phyloP scores from a whole-genome alignment of 2,329 filamentous ascomycete genomes.

The Huntiella savannae region DNA sequence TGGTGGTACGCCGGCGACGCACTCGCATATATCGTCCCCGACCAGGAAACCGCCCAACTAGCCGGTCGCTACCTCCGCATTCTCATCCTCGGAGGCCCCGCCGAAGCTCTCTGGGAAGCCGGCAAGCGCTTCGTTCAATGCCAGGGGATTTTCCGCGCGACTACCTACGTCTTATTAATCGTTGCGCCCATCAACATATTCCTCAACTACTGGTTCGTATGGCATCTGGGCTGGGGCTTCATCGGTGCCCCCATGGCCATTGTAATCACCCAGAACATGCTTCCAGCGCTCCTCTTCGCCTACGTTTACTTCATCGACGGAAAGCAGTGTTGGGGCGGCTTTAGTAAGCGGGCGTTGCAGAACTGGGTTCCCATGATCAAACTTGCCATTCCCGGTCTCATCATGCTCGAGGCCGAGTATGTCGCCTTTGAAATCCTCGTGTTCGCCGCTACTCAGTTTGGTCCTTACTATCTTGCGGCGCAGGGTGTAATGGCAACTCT shows the following conservation, averaged over 20 bases:
- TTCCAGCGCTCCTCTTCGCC: constrained; percentile 57
- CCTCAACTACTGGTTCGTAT: constrained; percentile 63
- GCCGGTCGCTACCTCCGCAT: constrained; percentile 57
- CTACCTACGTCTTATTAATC: constrained; percentile 56
- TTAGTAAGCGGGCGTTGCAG: constrained; percentile 46
- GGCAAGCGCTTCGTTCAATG: constrained; percentile 69
- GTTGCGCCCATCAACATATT: constrained; percentile 61
- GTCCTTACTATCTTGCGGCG: constrained; percentile 62
- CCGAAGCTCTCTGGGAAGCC: constrained; percentile 57
- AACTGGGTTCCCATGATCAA: constrained; percentile 70
- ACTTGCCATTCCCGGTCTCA: constrained; percentile 69
- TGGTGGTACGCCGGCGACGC: constrained; percentile 53
- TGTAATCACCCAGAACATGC: constrained; percentile 55
- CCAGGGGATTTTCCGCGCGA: constrained; percentile 62
- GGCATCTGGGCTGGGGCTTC: constrained; percentile 50
- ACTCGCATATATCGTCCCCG: constrained; percentile 28
- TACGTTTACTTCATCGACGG: constrained; percentile 62
- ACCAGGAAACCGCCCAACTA: constrained; percentile 42
- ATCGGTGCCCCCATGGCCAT: constrained; percentile 69
- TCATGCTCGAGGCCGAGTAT: constrained; percentile 91
- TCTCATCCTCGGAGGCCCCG: constrained; percentile 54
- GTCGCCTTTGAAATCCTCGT: constrained; percentile 85
- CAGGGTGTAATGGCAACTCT: constrained; percentile 72
- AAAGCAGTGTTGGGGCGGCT: constrained; percentile 66
- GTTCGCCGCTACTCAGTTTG: constrained; percentile 61